Evolutionary conservation across 345 rosid genomes (phyloP), one percentile per base, ranked within the genome.

Genomic region (Moricandia moricandioides): DNA sequence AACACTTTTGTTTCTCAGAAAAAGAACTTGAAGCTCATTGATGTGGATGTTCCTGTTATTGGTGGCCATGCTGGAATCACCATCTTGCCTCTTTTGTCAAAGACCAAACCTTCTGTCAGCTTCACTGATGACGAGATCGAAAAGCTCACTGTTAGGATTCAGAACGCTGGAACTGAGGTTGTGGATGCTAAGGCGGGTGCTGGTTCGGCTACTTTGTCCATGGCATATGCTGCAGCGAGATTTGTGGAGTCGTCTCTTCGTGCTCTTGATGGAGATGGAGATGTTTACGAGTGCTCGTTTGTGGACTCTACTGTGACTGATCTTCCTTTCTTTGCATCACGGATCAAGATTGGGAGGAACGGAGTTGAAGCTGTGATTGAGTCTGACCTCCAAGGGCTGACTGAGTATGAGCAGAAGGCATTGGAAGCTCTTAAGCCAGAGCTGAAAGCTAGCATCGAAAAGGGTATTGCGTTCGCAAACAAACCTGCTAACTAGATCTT

Each of bases 31-130:
- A 92, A 86, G 84, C 96, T 94, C 43, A 86, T 92, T 8, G 96
- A 92, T 72, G 97, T 92, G 2, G 98, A 92, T 81, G 97, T 92
- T 64, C 98, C 97, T 0, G 97, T 95, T 54, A 72, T 95, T 6
- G 99, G 99, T 67, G 99, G 99, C 2, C 99, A 92, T 76, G 98
- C 96, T 2, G 99, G 98, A 39, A 86, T 89, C 61, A 95, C 98
- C 13, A 95, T 95, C 70, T 81, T 95, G 35, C 99, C 98, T 35
- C 81, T 92, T 65, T 84, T 95, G 43, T 92, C 99, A 0, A 89
- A 91, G 84, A 84, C 91, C 1, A 92, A 81, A 62, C 94, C 98
- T 2, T 83, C 88, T 0, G 89, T 86, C 10, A 86, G 78, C 83
- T 87, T 95, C 71, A 84, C 88, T 0, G 85, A 95, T 63, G 91